Evolutionary conservation across 139 green algal genomes (phyloP), one percentile per base, ranked within the genome.

Genomic region (Mesostigma viride): DNA sequence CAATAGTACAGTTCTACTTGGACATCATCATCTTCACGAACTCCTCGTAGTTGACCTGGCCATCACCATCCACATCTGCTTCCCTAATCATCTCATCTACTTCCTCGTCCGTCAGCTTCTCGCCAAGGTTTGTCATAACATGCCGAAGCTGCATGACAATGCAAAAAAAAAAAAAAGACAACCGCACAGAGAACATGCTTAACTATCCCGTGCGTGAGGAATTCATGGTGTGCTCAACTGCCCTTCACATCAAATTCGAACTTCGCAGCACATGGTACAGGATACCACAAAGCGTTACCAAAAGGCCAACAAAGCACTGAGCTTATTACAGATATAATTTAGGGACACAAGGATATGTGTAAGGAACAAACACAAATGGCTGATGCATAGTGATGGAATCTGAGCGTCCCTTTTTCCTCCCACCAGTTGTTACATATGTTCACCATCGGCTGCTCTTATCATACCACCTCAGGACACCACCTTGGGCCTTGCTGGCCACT

Each of bases 61-160:
- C 84, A 35, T 88, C 83, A 8, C 75, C 74, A 30, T 90, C 81
- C 31, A 85, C 73, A 78, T 90, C 84, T 2, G 81, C 81, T 68
- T 90, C 84, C 40, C 73, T 68, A 31, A 88, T 87, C 84, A 90
- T 84, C 56, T 83, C 83, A 14, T 88, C 83, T 35, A 88, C 81
- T 73, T 88, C 83, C 31, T 83, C 70, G 53, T 99, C 94, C 3
- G 94, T 96, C 31, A 99, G 69, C 84, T 95, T 95, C 81, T 97
- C 91, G 3, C 91, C 91, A 32, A 97, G 72, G 82, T 97, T 97
- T 8, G 90, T 96, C 91, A 97, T 97, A 11, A 97, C 91, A 76
- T 99, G 94, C 47, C 94, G 79, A 76, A 99, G 80, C 89, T 83
- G 30, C 56, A 63, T 14, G n/a, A n/a, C n/a, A n/a, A n/a, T n/a